phyloP scores from a whole-genome alignment of 1,284 basidiomycete genomes.

The Ganoderma resinaceum region DNA sequence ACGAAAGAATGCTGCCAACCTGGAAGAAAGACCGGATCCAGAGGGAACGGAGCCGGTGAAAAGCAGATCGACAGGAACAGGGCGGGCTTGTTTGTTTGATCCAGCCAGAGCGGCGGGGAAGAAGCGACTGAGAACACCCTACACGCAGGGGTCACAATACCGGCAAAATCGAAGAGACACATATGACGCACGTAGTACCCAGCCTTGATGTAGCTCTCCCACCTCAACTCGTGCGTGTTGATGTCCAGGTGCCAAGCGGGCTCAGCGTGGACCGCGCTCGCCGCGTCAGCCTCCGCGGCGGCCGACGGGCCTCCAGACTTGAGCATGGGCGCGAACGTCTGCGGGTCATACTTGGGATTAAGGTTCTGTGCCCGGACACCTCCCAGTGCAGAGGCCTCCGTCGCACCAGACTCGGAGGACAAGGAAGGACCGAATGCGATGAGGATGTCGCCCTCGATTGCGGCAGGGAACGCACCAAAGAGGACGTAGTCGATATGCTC shows the following conservation, averaged over 20 bases:
- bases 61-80: slow-evolving; percentile 70
- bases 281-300: slow-evolving; percentile 38
- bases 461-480: slow-evolving; percentile 84
- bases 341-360: slow-evolving; percentile 62
- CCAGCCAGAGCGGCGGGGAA: slow-evolving; percentile 45
- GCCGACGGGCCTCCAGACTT: slow-evolving; percentile 33
- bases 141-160: slow-evolving; percentile 8
- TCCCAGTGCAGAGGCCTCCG: slow-evolving; percentile 30
- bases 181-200: slow-evolving; percentile 68
- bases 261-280: slow-evolving; percentile 51
- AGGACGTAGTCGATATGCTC: slow-evolving; percentile 91
- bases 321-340: slow-evolving; percentile 60
- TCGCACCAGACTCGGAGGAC: slow-evolving; percentile 23
- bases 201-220: slow-evolving; percentile 90
- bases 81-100: slow-evolving; percentile 36
- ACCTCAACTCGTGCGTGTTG: slow-evolving; percentile 71
- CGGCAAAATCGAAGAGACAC: slow-evolving; percentile 20
- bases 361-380: slow-evolving; percentile 73
- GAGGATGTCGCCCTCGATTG: slow-evolving; percentile 86
- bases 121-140: slow-evolving; percentile 79
- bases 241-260: slow-evolving; percentile 76
- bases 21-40: slow-evolving; percentile 80
- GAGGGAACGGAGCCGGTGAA: slow-evolving; percentile 83
- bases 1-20: slow-evolving; percentile 36
- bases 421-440: slow-evolving; percentile 75